These are phyloP conservation scores for Crithidia sp. DNA, from an alignment of 208 protist species.

Conservation along the genomic window DNA sequence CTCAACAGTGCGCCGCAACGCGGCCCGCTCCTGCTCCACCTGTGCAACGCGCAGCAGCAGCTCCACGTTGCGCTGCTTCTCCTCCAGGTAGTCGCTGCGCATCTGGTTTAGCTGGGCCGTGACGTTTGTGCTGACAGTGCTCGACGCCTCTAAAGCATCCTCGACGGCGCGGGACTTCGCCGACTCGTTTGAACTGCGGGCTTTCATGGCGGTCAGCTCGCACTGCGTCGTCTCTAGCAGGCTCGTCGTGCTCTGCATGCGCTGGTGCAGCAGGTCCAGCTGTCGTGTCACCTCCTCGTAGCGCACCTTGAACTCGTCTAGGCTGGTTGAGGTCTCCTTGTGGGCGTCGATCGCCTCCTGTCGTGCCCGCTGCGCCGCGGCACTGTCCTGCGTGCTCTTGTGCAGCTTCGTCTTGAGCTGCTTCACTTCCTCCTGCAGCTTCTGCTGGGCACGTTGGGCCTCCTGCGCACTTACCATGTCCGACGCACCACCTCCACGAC, in stretches of 20 bases:
- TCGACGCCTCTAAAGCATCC: conserved; percentile 33
- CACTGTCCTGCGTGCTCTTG: conserved; percentile 17
- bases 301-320: conserved; percentile 49
- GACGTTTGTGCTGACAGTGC: conserved; percentile 6
- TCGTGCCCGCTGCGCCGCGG: conserved; percentile 23
- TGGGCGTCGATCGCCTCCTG: conserved; percentile 36
- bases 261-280: conserved; percentile 37
- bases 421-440: conserved; percentile 34
- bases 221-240: conserved; percentile 59
- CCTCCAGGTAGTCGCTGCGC: conserved; percentile 63
- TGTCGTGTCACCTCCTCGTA: conserved; percentile 44
- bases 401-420: conserved; percentile 31
- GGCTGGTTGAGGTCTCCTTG: conserved; percentile 4
- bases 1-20: conserved; percentile 35
- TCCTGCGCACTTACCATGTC: conserved; percentile 17
- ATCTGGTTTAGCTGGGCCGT: conserved; percentile 47
- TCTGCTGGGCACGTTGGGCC: conserved; percentile 5
- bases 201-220: conserved; percentile 43
- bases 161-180: conserved; percentile 30
- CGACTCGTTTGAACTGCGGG: conserved; percentile 33
- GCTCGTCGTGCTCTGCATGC: conserved; percentile 46
- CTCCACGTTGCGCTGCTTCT: conserved; percentile 80
- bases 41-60: conserved; percentile 66
- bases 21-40: conserved; percentile 53
- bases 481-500: background rate